Conservation (phyloP, 2,329 filamentous ascomycete genomes). For the Hypoxylon sp. region DNA sequence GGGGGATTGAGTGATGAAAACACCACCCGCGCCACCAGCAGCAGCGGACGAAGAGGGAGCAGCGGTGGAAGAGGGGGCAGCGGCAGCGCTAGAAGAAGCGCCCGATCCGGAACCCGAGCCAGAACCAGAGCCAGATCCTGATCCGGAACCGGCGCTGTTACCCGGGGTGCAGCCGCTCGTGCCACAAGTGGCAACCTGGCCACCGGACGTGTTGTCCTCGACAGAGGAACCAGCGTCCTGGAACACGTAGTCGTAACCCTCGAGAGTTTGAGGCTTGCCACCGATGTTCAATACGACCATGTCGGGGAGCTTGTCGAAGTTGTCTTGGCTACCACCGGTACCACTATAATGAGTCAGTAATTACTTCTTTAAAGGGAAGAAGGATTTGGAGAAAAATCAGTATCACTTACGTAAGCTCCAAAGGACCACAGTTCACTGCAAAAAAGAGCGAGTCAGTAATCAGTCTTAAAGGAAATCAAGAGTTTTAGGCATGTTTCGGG, state of each 20-base stretch:
- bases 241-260: constrained; percentile 73
- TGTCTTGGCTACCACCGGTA: constrained; percentile 62
- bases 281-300: constrained; percentile 82
- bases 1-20: constrained; percentile 42
- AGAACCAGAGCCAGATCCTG: constrained; percentile 46
- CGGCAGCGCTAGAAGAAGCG: constrained; percentile 49
- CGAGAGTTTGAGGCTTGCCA: constrained; percentile 51
- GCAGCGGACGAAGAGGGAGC: constrained; percentile 42
- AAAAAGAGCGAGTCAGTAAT: background rate
- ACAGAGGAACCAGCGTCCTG: constrained; percentile 75
- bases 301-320: constrained; percentile 75
- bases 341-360: constrained; percentile 52
- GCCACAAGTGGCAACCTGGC: constrained; percentile 54
- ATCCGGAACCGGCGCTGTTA: constrained; percentile 46
- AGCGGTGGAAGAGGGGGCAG: constrained; percentile 36
- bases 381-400: background rate
- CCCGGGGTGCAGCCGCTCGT: constrained; percentile 41
- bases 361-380: background rate
- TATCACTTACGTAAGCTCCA: constrained; percentile 70
- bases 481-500: no score
- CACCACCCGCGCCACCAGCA: constrained; percentile 42
- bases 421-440: constrained; percentile 93
- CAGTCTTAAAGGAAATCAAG: no score
- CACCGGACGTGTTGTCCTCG: constrained; percentile 61
- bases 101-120: constrained; percentile 42